A percentile compares a stretch with the other conserved stretches of the same genome.
These are phyloP conservation scores for Podosphaera fusca DNA, from an alignment of 2,329 filamentous ascomycete genomes.

Conservation along the genomic window DNA sequence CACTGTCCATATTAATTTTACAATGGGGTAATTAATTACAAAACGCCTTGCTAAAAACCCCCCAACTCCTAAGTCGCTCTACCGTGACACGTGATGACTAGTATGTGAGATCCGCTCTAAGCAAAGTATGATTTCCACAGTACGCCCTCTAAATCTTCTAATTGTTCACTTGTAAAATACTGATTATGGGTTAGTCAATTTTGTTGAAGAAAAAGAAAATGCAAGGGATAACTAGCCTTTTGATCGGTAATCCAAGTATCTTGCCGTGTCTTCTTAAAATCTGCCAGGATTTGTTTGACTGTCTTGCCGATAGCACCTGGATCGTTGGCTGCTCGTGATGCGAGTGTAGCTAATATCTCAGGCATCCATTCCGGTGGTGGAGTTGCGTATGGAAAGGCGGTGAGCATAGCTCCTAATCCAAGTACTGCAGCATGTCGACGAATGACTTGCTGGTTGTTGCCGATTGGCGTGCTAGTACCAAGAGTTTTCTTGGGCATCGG, in stretches of 20 bases:
- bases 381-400: constrained; percentile 88
- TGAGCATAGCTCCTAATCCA: constrained; percentile 71
- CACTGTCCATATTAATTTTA: too few relatives aligned
- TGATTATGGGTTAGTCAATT: constrained; percentile 15
- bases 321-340: constrained; percentile 66
- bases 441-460: constrained; percentile 55
- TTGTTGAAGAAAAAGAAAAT: constrained; percentile 5
- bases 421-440: constrained; percentile 75
- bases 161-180: constrained; percentile 74
- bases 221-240: constrained; percentile 42
- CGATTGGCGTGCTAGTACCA: constrained; percentile 45
- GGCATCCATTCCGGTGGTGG: constrained; percentile 89
- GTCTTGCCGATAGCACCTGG: constrained; percentile 85
- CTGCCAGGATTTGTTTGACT: constrained; percentile 77
- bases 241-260: constrained; percentile 97
- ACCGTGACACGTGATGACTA: neutral
- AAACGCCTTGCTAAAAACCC: too few relatives aligned
- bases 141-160: constrained; percentile 88
- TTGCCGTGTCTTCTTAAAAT: constrained; percentile 98
- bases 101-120: constrained; percentile 3
- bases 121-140: constrained; percentile 99
- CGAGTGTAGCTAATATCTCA: constrained; percentile 67
- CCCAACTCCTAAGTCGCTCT: too few relatives aligned
- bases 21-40: too few relatives aligned
- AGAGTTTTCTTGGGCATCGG: constrained; percentile 58